These are phyloP conservation scores for Cladosporium sp. DNA, from an alignment of 2,329 filamentous ascomycete species.

Conservation along the genomic window DNA sequence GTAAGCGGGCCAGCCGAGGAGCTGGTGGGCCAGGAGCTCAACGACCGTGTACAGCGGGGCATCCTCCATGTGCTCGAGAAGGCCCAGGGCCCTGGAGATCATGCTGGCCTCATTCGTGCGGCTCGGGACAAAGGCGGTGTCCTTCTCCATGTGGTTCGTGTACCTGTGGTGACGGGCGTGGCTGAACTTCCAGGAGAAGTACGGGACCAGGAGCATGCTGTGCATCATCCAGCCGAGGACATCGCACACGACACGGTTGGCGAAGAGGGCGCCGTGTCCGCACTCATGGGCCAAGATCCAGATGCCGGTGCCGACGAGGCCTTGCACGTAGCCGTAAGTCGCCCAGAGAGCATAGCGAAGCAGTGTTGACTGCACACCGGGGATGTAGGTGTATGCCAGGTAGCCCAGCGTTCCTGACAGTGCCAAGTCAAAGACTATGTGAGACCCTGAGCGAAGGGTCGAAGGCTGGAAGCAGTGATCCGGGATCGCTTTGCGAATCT, in stretches of 20 bases:
- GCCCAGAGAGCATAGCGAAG: not conserved
- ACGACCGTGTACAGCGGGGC: slow-evolving; percentile 19
- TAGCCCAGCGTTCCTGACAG: not conserved
- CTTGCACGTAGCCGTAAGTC: slow-evolving; percentile 57
- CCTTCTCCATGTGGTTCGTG: slow-evolving; percentile 37
- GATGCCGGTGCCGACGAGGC: slow-evolving; percentile 59
- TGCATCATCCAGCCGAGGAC: slow-evolving; percentile 59
- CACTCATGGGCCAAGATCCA: slow-evolving; percentile 69
- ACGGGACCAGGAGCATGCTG: slow-evolving; percentile 60
- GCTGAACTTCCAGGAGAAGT: slow-evolving; percentile 67
- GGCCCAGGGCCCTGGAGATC: slow-evolving; percentile 7
- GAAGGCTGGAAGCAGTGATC: not conserved
- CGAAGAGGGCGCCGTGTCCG: slow-evolving; percentile 63
- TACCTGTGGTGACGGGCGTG: slow-evolving; percentile 65
- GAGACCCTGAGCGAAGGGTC: not conserved
- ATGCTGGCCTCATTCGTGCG: slow-evolving; percentile 12
- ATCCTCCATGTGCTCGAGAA: slow-evolving; percentile 23
- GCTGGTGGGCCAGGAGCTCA: slow-evolving; percentile 21
- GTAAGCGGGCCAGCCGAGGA: slow-evolving; percentile 26
- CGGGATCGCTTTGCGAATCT: not conserved
- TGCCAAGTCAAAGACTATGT: not conserved
- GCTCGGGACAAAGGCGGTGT: slow-evolving; percentile 33
- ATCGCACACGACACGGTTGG: slow-evolving; percentile 52
- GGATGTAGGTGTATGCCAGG: not conserved
- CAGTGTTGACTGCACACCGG: not conserved